phyloP scores from a whole-genome alignment of 208 protist species.

The Balamuthia mandrillaris region DNA sequence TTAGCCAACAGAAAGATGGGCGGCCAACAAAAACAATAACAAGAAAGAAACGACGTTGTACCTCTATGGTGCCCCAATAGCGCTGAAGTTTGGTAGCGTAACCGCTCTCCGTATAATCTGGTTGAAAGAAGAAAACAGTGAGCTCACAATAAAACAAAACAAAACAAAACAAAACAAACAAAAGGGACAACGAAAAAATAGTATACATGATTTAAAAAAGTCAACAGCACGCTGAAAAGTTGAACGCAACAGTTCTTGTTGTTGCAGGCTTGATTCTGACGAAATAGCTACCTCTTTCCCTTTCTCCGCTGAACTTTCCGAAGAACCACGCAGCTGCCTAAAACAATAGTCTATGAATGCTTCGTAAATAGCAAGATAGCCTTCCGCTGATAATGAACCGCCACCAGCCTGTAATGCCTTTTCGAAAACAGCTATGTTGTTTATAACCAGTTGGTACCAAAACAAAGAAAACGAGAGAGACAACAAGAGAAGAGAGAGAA shows the following conservation, averaged over 20 bases:
- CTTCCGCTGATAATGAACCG: background rate
- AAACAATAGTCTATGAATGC: background rate
- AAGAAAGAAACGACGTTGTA: too few relatives aligned
- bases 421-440: background rate
- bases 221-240: background rate
- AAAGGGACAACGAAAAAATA: background rate
- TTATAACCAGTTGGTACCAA: too few relatives aligned
- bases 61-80: slow-evolving; percentile 20
- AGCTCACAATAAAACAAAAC: background rate
- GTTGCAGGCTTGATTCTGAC: background rate
- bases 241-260: background rate
- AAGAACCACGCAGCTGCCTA: background rate
- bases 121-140: background rate
- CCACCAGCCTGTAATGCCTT: background rate
- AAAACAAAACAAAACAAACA: background rate
- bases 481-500: background rate
- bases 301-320: background rate
- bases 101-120: background rate
- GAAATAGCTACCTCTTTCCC: background rate
- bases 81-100: background rate
- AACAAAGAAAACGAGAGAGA: background rate
- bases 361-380: background rate
- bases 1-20: too few relatives aligned
- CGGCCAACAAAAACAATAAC: too few relatives aligned
- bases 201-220: too few relatives aligned